Conservation (phyloP, 371 early-diverging fungal species). For the Zychaea mexicana region DNA sequence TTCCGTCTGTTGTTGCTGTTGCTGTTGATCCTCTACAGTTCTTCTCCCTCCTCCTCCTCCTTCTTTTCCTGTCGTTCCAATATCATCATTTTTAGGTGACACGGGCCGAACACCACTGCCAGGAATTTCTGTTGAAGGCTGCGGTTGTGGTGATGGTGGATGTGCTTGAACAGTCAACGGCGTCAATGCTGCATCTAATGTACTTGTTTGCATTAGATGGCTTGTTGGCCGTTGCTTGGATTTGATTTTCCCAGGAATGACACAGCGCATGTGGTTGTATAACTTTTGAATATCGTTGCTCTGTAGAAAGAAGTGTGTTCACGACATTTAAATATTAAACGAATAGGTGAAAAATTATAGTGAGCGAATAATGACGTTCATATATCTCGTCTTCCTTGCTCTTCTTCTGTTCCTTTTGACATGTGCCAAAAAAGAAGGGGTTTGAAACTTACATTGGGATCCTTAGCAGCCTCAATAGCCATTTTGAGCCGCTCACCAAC, state of each 20-base stretch:
- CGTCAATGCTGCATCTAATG: slow-evolving; percentile 31
- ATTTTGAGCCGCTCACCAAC: slow-evolving; percentile 32
- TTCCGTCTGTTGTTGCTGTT: neutral
- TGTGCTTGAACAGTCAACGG: slow-evolving; percentile 42
- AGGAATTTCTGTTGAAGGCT: neutral
- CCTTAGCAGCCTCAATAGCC: slow-evolving; percentile 22
- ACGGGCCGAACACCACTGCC: neutral
- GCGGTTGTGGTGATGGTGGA: slow-evolving; percentile 13
- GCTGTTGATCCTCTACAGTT: neutral
- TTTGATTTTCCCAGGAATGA: slow-evolving; percentile 14
- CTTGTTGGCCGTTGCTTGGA: slow-evolving; percentile 21
- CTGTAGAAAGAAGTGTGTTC: no score
- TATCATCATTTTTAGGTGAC: neutral
- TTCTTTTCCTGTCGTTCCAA: no score
- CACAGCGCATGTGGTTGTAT: slow-evolving; percentile 28
- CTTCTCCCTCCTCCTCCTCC: neutral
- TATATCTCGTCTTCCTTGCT: no score
- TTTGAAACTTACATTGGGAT: slow-evolving; percentile 10
- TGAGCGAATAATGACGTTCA: no score
- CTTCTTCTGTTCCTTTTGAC: no score
- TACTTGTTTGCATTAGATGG: slow-evolving; percentile 35
- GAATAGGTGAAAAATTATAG: no score
- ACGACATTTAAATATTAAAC: no score
- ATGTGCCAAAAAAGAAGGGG: no score
- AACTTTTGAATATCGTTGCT: slow-evolving; percentile 20